Base-by-base conservation (phyloP, 768 basidiomycete genomes). In the Boletus pseudo-olivaceus region DNA sequence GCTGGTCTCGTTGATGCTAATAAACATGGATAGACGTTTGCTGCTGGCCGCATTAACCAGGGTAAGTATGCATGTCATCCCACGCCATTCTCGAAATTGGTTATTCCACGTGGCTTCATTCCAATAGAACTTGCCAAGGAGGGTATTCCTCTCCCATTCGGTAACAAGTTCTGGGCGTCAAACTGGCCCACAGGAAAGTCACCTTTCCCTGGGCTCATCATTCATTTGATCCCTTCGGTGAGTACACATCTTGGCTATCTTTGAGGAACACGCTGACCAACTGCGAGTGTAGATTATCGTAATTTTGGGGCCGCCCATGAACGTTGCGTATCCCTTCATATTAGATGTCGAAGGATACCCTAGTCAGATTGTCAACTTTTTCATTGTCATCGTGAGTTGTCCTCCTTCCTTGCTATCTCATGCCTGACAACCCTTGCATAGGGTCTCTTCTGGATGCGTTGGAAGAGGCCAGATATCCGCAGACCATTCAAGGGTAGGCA, bases 171-270 rank as follows among this genome's bases (percentile, higher is more conserved):
- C 59, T 82, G 81, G 82, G 82, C 82, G 1, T 81, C 80, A 1
- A 84, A 83, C 60, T 82, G 81, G 82, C 81, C 81, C 1, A 80
- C 78, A 2, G 79, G 81, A 7, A 78, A 78, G 56, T 78, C 82
- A 0, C 82, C 82, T 0, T 62, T 83, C 23, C 80, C 82, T 0
- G 82, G 80, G 0, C 72, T 83, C 4, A 76, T 83, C 46, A 73
- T 84, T 6, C 79, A 83, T 47, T 59, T 83, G 27, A 81, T 82
- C 38, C 76, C 80, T 20, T 80, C 82, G 0, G 79, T 76, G 44
- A 48, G 75, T 23, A 23, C 23, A 23, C 73, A 5, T 14, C n/a
- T 29, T 41, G 3, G 7, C 17, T 9, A 23, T 27, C 9, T 34
- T 3, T 7, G 2, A 11, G 15, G 12, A 27, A 7, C 6, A 29